Evolutionary conservation across 1,284 basidiomycete species (phyloP).

Genomic region (Mycena citricolor): DNA sequence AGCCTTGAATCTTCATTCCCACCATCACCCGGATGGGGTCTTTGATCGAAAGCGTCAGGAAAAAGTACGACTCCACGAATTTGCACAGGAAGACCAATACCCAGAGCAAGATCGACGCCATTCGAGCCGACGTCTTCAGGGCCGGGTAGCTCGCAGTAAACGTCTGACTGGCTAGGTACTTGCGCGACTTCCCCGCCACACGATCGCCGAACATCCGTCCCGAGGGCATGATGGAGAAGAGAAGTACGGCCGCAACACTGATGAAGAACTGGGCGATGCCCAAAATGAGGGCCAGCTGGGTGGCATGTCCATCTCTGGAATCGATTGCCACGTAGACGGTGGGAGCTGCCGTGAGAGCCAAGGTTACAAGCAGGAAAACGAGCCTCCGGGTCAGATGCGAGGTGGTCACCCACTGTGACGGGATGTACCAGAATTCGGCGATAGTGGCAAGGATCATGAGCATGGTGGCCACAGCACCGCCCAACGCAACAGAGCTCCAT

Average conservation of each 20-base stretch:
- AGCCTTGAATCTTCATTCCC: slow-evolving; percentile 88
- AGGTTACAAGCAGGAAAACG: slow-evolving; percentile 80
- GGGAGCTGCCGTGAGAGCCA: slow-evolving; percentile 84
- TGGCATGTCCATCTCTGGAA: slow-evolving; percentile 57
- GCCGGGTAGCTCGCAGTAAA: slow-evolving; percentile 92
- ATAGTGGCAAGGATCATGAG: slow-evolving; percentile 95
- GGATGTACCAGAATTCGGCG: slow-evolving; percentile 93
- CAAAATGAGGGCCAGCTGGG: slow-evolving; percentile 79
- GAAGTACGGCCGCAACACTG: slow-evolving; percentile 75
- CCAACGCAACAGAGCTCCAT: slow-evolving; percentile 90
- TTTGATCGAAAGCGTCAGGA: slow-evolving; percentile 88
- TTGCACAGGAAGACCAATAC: slow-evolving; percentile 91
- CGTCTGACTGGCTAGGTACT: slow-evolving; percentile 88
- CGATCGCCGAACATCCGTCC: slow-evolving; percentile 95
- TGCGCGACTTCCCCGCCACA: slow-evolving; percentile 90
- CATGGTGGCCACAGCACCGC: slow-evolving; percentile 85
- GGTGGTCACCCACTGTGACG: slow-evolving; percentile 95
- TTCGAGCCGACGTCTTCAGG: slow-evolving; percentile 59
- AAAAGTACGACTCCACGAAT: slow-evolving; percentile 94
- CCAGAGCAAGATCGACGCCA: slow-evolving; percentile 82
- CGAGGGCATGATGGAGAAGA: slow-evolving; percentile 89
- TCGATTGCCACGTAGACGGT: slow-evolving; percentile 88
- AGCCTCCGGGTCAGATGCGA: slow-evolving; percentile 88
- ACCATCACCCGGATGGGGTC: slow-evolving; percentile 91
- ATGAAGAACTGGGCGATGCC: slow-evolving; percentile 93